Base-by-base conservation (phyloP, 805 yeast species). In the Ascoidea asiatica region DNA sequence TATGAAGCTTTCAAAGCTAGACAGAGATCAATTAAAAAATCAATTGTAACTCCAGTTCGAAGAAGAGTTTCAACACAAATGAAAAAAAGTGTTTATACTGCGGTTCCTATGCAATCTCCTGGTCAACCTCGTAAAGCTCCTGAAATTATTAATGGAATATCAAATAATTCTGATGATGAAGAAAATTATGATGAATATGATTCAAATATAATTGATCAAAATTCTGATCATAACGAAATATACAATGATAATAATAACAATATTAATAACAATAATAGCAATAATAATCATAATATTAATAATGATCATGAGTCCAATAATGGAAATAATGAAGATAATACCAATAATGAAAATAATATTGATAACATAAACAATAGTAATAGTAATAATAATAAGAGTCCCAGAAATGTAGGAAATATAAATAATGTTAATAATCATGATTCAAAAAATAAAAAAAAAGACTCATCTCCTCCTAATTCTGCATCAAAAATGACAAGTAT, bases 71-170 rank as follows among this genome's bases (percentile, higher is more conserved):
- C 89, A 4, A 79, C 85, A 0, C 75, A 77, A 46, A 75, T 82
- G 35, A 67, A 69, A 29, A 74, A 79, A 43, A 77, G 80, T 53
- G 73, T 76, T 29, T 82, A 75, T 54, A 74, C 79, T 37, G 92
- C 92, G 0, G 88, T 92, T 18, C 98, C 97, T 4, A 73, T 75
- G 51, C 86, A 86, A 43, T 86, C 96, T 2, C 98, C 98, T 0
- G 98, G 97, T 1, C 98, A 92, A 62, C 98, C 98, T 5, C 33
- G 52, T 35, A 49, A 49, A 37, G 52, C 50, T 8, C 42, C 40
- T 8, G 40, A 39, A 18, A 36, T 21, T 1, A 38, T 21, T 17
- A 44, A 50, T 3, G 46, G 42, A 15, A 42, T 43, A 17, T 40
- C 43, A 38, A 48, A 44, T 17, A 45, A 43, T 19, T 41, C 44